Percentiles rank a stretch among this genome's conserved stretches.
Evolutionary conservation across 441 rosid genomes (phyloP).

Genomic region (Viola pubescens): DNA sequence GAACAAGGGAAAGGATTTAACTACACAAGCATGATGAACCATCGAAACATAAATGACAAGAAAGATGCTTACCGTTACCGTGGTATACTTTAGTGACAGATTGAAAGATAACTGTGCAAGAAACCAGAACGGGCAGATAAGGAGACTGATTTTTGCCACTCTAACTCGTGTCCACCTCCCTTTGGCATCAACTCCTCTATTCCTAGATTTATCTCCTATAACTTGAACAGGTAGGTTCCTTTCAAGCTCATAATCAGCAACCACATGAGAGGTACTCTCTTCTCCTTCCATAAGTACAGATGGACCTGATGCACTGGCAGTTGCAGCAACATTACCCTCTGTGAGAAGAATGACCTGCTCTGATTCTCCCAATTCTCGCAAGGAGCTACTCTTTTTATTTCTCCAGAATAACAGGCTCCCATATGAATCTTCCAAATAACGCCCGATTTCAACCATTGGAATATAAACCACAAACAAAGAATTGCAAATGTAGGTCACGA

Average conservation of each 20-base stretch:
- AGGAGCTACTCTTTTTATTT: conserved; percentile 29
- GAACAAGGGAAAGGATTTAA: conserved; percentile 15
- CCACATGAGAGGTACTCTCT: conserved; percentile 20
- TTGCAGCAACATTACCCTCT: conserved; percentile 28
- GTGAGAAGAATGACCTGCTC: conserved; percentile 64
- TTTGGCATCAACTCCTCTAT: conserved; percentile 50
- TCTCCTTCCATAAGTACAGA: conserved; percentile 32
- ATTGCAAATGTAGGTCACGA: conserved; percentile 87
- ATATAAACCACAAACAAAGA: conserved; percentile 76
- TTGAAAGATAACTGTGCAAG: conserved; percentile 84
- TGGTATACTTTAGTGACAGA: conserved; percentile 82
- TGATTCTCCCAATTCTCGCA: conserved; percentile 40
- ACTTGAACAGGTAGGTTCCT: conserved; percentile 22
- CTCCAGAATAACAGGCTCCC: conserved; percentile 62
- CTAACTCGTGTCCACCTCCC: conserved; percentile 84
- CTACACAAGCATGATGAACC: conserved; percentile 6
- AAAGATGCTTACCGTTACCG: conserved; percentile 61
- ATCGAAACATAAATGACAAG: conserved; percentile 7
- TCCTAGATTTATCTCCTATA: conserved; percentile 16
- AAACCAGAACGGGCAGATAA: conserved; percentile 92
- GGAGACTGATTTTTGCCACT: conserved; percentile 73
- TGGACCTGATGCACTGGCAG: conserved; percentile 20
- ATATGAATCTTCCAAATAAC: conserved; percentile 57
- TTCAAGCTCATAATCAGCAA: conserved; percentile 22
- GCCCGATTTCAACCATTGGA: conserved; percentile 68